These are phyloP conservation scores for Brasenia schreberi DNA, from an alignment of 164 flowering plant species.

Conservation along the genomic window DNA sequence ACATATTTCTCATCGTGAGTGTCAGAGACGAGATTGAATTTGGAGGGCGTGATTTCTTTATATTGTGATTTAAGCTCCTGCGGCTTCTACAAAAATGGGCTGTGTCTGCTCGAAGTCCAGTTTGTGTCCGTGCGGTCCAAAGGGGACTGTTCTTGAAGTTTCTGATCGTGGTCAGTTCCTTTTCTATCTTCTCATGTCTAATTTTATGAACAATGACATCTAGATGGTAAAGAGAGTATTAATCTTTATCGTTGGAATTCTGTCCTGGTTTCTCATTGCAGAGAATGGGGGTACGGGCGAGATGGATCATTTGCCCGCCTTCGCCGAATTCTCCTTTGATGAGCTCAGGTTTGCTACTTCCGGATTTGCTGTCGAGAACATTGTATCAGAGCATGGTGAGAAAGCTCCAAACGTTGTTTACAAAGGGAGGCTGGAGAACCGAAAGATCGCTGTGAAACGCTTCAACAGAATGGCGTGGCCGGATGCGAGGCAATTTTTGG, in stretches of 20 bases:
- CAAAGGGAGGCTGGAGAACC: slow-evolving; percentile 11
- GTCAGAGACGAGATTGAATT: too few relatives aligned
- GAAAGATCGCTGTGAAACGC: slow-evolving; percentile 45
- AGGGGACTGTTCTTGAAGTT: slow-evolving; percentile 29
- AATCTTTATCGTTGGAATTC: neutral
- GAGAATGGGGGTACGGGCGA: slow-evolving; percentile 42
- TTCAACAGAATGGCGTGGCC: too few relatives aligned
- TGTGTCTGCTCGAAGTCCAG: slow-evolving; percentile 40
- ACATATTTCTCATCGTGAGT: too few relatives aligned
- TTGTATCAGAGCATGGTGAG: slow-evolving; percentile 92
- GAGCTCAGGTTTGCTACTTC: slow-evolving; percentile 54
- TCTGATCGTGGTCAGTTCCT: slow-evolving; percentile 32
- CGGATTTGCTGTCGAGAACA: slow-evolving; percentile 62
- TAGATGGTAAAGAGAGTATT: too few relatives aligned
- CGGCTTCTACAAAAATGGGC: slow-evolving; percentile 28
- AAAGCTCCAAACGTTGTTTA: slow-evolving; percentile 78
- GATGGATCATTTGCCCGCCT: slow-evolving; percentile 27
- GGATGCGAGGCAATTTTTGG: too few relatives aligned
- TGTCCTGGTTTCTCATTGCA: slow-evolving; percentile 9
- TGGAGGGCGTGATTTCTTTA: too few relatives aligned
- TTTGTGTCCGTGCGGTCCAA: slow-evolving; percentile 34
- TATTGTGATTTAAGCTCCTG: too few relatives aligned
- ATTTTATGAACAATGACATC: too few relatives aligned
- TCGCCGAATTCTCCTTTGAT: slow-evolving; percentile 57
- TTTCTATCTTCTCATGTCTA: neutral